These are phyloP conservation scores for Jatropha curcas DNA, from an alignment of 345 rosid species.

Conservation along the genomic window DNA sequence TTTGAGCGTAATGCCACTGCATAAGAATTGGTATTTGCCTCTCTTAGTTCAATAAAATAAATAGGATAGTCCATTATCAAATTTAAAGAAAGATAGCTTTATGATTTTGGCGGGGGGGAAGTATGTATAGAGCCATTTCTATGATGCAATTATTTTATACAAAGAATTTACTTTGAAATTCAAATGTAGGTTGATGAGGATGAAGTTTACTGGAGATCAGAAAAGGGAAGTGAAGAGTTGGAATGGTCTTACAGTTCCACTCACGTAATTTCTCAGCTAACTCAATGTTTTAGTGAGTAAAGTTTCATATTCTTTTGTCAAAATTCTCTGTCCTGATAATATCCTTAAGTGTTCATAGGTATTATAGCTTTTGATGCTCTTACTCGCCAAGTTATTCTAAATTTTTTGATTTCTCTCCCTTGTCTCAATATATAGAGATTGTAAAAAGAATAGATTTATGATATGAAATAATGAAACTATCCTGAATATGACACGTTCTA, in stretches of 20 bases:
- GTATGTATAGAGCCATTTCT: not conserved
- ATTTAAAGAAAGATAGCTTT: not conserved
- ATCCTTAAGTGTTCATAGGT: not conserved
- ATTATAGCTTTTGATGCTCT: not conserved
- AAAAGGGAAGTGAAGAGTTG: constrained; percentile 68
- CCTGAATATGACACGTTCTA: not conserved
- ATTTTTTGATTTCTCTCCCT: not conserved
- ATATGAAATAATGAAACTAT: not conserved
- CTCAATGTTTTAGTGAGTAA: constrained; percentile 75
- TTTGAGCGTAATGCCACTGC: not conserved
- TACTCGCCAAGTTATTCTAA: not conserved
- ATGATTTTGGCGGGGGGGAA: constrained; percentile 8
- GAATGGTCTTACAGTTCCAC: constrained; percentile 64
- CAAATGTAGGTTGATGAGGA: constrained; percentile 80
- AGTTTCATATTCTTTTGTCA: constrained; percentile 7
- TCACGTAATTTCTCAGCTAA: constrained; percentile 55
- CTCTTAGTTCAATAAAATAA: not conserved
- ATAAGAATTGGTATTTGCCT: not conserved
- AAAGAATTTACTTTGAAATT: constrained; percentile 26
- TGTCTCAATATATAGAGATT: not conserved
- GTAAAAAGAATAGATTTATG: not conserved
- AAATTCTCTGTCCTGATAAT: not conserved
- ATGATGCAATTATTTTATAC: constrained; percentile 12
- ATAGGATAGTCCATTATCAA: not conserved
- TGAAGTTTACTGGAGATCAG: constrained; percentile 75